Base-by-base conservation (phyloP, 371 early-diverging fungal species). In the Syncephalastrum contaminatum region DNA sequence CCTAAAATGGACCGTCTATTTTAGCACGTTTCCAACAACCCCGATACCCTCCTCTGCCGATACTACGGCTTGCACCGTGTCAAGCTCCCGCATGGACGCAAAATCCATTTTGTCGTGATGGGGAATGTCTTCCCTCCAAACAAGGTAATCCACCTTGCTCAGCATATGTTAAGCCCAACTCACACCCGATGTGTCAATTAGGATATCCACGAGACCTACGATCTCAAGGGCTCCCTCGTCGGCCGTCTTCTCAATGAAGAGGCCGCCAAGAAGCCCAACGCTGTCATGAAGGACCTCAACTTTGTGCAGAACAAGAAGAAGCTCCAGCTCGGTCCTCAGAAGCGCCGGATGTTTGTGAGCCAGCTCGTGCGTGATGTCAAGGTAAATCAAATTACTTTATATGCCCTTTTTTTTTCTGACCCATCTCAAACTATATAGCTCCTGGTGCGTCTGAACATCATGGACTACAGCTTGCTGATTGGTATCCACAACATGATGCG, bases 61-160 rank as follows among this genome's bases (percentile, higher is more conserved):
- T 93, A 95, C 63, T 96, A 93, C 73, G 98, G 98, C 20, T 75
- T 98, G 36, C 97, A 97, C 67, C 87, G 99, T 58, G 94, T 98
- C 53, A 96, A 96, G 75, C 75, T 94, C 42, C 96, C 97, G 16
- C 90, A 89, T 30, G 88, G 92, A 46, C 81, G 85, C 42, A 96
- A 96, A 72, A 93, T 98, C 52, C 96, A 98, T 72, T 98, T 98
- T 74, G 95, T 98, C 15, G 97, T 98, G 53, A 98, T 98, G 99
- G 93, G 92, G 65, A 98, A 98, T 66, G 92, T 98, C 13, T 94
- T 97, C 69, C 98, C 99, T 4, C 89, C 97, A 4, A 90, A 92
- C 78, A 90, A 92, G 48, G 56, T 55, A 55, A 36, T 2, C 24
- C 24, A 30, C 14, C 13, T 16, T 5, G 15, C 19, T 19, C 39